phyloP scores from a whole-genome alignment of 1,284 basidiomycete species.

The Cutaneotrichosporon cyanovorans region DNA sequence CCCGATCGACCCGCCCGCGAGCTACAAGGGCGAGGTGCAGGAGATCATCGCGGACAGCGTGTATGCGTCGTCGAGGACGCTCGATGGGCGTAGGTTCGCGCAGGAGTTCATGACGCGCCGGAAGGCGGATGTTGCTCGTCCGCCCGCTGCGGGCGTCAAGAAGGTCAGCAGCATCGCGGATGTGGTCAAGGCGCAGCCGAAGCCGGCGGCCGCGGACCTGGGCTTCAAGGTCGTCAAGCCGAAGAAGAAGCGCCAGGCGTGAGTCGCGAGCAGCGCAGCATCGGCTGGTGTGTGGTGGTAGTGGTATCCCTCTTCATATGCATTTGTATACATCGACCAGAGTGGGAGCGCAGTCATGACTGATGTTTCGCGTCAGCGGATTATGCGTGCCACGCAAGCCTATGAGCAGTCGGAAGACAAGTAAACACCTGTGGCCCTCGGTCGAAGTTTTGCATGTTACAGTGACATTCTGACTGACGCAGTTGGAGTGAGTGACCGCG shows the following conservation, averaged over 20 bases:
- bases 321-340: too few species aligned
- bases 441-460: too few species aligned
- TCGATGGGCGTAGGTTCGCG: slow-evolving; percentile 91
- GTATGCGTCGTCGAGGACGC: slow-evolving; percentile 85
- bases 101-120: slow-evolving; percentile 80
- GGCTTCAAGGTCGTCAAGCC: slow-evolving; percentile 87
- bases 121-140: slow-evolving; percentile 59
- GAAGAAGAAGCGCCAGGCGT: slow-evolving; percentile 59
- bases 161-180: slow-evolving; percentile 29
- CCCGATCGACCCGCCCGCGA: slow-evolving; percentile 74
- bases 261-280: too few species aligned
- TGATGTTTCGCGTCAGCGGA: too few species aligned
- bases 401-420: too few species aligned
- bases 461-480: too few species aligned
- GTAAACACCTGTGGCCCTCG: too few species aligned
- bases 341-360: too few species aligned
- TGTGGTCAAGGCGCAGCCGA: slow-evolving; percentile 80
- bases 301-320: too few species aligned
- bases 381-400: too few species aligned
- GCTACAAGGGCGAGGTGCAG: slow-evolving; percentile 51
- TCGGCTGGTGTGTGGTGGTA: too few species aligned
- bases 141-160: slow-evolving; percentile 5
- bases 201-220: slow-evolving; percentile 65
- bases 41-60: slow-evolving; percentile 89
- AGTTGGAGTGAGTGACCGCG: too few species aligned